Base-by-base conservation (phyloP, 2,329 filamentous ascomycete species). In the Stagonosporopsis tanaceti region DNA sequence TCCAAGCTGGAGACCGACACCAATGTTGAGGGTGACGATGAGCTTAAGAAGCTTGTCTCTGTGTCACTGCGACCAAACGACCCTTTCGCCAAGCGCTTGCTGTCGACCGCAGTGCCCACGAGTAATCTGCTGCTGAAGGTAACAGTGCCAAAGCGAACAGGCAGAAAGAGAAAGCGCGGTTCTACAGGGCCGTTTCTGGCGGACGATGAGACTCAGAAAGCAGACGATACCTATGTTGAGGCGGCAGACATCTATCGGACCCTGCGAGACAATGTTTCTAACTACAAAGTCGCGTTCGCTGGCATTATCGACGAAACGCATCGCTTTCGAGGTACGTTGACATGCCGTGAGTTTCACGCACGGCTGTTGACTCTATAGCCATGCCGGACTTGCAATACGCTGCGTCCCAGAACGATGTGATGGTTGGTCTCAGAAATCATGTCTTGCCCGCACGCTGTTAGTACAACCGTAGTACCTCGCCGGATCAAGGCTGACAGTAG, bases 301-400 rank as follows among this genome's bases (percentile, higher is more conserved):
- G 92, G 92, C 7, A 77, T 87, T 20, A 85, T 97, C 59, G 86
- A 88, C 53, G 87, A 91, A 65, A 95, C 90, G 1, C 93, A 98
- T 80, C 87, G 94, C 35, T 99, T 96, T 76, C 86, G 94, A 72
- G 88, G 88, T 84, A 74, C 61, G 76, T 60, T 11, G 8, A n/a
- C 27, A 50, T 12, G 6, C 9, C 5, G 8, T 11, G 1, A 9
- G 34, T 24, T 12, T 41, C n/a, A 34, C 7, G 17, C 6, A 17
- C 32, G 22, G 37, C 42, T 28, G 45, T 66, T 71, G 47, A 73
- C 55, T 45, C 15, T 9, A 25, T 55, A 86, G 86, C 85, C 30
- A 82, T 96, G 63, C 89, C 92, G 8, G 94, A 98, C 76, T 96
- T 96, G 70, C 92, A 96, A 69, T 94, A 89, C 77, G 87, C 91